phyloP scores from a whole-genome alignment of 495 filamentous ascomycete genomes.

The Aspergillus cavernicola region DNA sequence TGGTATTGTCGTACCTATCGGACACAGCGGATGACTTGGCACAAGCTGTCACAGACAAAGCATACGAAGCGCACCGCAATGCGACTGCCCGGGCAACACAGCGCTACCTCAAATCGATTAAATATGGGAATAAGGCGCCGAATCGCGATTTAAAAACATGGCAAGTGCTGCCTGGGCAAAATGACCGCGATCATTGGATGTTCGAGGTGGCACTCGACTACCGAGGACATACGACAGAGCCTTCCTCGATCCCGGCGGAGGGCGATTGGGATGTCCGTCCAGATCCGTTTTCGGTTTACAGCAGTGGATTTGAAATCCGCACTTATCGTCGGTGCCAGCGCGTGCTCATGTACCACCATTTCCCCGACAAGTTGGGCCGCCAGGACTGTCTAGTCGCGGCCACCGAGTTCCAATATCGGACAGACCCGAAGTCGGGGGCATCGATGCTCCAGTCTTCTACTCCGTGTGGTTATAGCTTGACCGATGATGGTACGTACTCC shows the following conservation, averaged over 20 bases:
- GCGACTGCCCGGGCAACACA: background rate
- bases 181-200: slow-evolving; percentile 7
- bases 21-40: slow-evolving; percentile 6
- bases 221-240: background rate
- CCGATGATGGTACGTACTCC: no score
- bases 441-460: no score
- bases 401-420: background rate
- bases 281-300: background rate
- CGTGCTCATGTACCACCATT: slow-evolving; percentile 9
- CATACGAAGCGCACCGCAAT: background rate
- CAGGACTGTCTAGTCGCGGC: background rate
- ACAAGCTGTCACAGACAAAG: background rate
- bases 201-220: slow-evolving; percentile 7
- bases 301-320: slow-evolving; percentile 5
- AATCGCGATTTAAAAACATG: background rate
- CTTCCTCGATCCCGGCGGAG: background rate
- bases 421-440: no score
- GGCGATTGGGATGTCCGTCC: background rate
- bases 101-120: background rate
- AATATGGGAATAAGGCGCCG: background rate
- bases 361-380: background rate
- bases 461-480: no score
- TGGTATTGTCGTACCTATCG: background rate
- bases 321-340: slow-evolving; percentile 8
- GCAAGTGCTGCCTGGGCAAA: background rate